These are phyloP conservation scores for Russula griseocarnosa DNA, from an alignment of 768 basidiomycete species.

Conservation along the genomic window DNA sequence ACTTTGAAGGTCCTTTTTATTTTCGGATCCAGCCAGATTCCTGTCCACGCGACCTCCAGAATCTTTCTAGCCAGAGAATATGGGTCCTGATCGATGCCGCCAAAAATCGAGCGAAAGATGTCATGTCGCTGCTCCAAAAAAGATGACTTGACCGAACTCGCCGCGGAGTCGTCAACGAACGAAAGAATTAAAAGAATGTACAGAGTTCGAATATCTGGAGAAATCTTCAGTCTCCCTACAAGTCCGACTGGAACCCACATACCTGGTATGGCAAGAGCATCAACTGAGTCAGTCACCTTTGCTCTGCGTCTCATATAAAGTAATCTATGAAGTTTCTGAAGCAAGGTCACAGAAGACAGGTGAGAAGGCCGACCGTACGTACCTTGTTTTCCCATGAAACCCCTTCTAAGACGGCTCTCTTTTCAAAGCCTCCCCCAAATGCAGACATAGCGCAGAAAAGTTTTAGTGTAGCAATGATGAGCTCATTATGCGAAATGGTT, in stretches of 20 bases:
- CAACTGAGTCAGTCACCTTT: slow-evolving; percentile 39
- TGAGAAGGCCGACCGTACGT: slow-evolving; percentile 6
- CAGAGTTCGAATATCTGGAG: slow-evolving; percentile 71
- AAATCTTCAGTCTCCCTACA: slow-evolving; percentile 15
- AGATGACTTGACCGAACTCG: slow-evolving; percentile 51
- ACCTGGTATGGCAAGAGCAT: slow-evolving; percentile 58
- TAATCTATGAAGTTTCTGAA: slow-evolving; percentile 61
- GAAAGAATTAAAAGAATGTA: slow-evolving; percentile 71
- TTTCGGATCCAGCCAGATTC: slow-evolving; percentile 70
- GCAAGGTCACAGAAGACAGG: not conserved
- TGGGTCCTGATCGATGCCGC: slow-evolving; percentile 63
- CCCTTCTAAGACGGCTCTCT: slow-evolving; percentile 55
- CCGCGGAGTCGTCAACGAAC: slow-evolving; percentile 51
- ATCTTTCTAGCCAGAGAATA: slow-evolving; percentile 57
- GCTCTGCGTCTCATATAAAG: slow-evolving; percentile 65
- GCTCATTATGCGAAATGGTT: slow-evolving; percentile 57
- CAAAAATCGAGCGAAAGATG: slow-evolving; percentile 64
- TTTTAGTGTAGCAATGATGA: slow-evolving; percentile 62
- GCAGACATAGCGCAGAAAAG: slow-evolving; percentile 56
- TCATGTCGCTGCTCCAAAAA: slow-evolving; percentile 73
- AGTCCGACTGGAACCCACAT: slow-evolving; percentile 21
- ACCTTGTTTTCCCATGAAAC: slow-evolving; percentile 83
- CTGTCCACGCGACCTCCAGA: slow-evolving; percentile 71
- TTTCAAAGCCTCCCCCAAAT: slow-evolving; percentile 64
- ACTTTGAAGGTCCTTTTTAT: slow-evolving; percentile 70